phyloP scores from a whole-genome alignment of 2,329 filamentous ascomycete species.

The Monosporascus sp. region DNA sequence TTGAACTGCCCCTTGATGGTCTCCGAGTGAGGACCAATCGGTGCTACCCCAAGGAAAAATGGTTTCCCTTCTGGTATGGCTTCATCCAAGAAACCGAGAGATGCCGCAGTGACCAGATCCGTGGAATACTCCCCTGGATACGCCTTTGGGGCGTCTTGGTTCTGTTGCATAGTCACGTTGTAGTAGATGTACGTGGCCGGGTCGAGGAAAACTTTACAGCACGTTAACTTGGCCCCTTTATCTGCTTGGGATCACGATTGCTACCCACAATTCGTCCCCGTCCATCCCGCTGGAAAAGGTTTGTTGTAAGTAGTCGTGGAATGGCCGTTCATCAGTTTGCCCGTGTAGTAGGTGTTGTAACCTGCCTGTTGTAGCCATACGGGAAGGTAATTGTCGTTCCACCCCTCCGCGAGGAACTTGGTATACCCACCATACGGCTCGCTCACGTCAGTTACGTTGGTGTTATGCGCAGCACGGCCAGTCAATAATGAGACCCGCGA shows the following conservation, averaged over 20 bases:
- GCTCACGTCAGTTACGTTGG: conserved; percentile 47
- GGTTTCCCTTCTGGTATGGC: conserved; percentile 48
- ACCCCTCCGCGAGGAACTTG: conserved; percentile 44
- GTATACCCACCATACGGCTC: conserved; percentile 48
- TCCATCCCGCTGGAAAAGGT: neutral
- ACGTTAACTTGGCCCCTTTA: neutral
- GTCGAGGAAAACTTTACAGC: neutral
- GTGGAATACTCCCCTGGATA: conserved; percentile 20
- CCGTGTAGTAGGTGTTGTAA: too few relatives aligned
- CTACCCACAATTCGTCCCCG: neutral
- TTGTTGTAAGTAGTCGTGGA: neutral
- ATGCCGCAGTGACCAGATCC: conserved; percentile 54
- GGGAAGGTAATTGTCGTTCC: conserved; percentile 48
- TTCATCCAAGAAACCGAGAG: conserved; percentile 54
- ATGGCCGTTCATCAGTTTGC: too few relatives aligned
- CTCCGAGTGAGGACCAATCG: conserved; percentile 61
- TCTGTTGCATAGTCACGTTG: conserved; percentile 3
- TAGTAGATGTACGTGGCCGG: conserved; percentile 3
- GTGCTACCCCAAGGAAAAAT: conserved; percentile 61
- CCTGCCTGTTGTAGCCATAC: conserved; percentile 15
- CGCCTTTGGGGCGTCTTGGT: conserved; percentile 1
- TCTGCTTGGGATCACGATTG: neutral
- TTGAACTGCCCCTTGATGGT: conserved; percentile 20
- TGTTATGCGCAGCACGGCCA: conserved; percentile 54
- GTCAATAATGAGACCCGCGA: conserved; percentile 52